A percentile compares a stretch with the other conserved stretches of the same genome.
These are phyloP conservation scores for Brassica cretica DNA, from an alignment of 345 rosid genomes.

Conservation along the genomic window DNA sequence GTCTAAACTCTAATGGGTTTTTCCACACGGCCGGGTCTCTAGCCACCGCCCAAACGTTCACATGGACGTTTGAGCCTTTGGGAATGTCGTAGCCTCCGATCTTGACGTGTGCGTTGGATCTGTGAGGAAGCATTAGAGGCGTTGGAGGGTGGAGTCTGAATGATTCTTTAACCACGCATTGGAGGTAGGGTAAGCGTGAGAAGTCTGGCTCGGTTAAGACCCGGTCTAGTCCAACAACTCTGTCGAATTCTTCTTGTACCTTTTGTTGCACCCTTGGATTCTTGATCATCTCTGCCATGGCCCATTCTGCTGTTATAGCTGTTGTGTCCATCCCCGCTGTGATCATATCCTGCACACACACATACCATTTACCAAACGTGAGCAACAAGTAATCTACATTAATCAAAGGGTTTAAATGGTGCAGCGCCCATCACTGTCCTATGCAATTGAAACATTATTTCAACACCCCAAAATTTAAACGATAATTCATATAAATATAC, in stretches of 20 bases:
- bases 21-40: constrained; percentile 80
- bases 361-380: neutral
- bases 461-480: too few species aligned
- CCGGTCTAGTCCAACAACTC: constrained; percentile 66
- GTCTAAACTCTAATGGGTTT: constrained; percentile 69
- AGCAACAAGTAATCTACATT: constrained; percentile 14
- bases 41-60: constrained; percentile 87
- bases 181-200: constrained; percentile 73
- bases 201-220: constrained; percentile 70
- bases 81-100: constrained; percentile 89
- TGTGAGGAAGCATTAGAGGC: constrained; percentile 94
- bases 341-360: constrained; percentile 76
- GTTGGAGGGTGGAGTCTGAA: constrained; percentile 88
- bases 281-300: constrained; percentile 79
- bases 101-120: constrained; percentile 65
- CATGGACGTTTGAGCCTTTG: constrained; percentile 74
- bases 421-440: too few species aligned
- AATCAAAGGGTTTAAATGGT: neutral
- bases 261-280: constrained; percentile 82
- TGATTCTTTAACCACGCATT: constrained; percentile 72
- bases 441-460: too few species aligned
- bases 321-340: constrained; percentile 97
- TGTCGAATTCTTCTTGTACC: constrained; percentile 84
- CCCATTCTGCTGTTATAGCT: constrained; percentile 83
- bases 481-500: too few species aligned